A percentile compares a stretch with the other conserved stretches of the same genome.
These are phyloP conservation scores for Calonectria honghensis DNA, from an alignment of 2,329 filamentous ascomycete genomes.

Conservation along the genomic window DNA sequence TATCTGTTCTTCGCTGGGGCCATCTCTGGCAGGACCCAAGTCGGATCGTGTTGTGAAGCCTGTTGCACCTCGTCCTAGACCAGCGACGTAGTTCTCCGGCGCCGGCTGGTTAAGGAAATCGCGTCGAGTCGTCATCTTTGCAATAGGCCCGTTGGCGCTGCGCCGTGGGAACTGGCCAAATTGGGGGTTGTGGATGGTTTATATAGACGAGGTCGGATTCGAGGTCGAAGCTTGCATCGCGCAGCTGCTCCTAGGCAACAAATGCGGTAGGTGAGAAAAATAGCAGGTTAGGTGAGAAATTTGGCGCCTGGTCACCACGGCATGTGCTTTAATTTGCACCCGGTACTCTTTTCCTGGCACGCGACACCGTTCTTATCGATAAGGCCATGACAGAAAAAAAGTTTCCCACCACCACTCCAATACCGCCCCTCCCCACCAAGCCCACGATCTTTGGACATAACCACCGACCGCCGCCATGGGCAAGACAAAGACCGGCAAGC, in stretches of 20 bases:
- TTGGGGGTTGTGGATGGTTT: slow-evolving; percentile 26
- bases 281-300: slow-evolving; percentile 20
- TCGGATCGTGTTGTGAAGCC: slow-evolving; percentile 98
- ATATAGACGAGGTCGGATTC: slow-evolving; percentile 16
- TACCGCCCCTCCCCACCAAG: slow-evolving; percentile 49
- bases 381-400: slow-evolving; percentile 51
- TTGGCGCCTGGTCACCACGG: not conserved
- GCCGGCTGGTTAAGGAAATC: slow-evolving; percentile 93
- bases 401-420: slow-evolving; percentile 47
- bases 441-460: slow-evolving; percentile 37
- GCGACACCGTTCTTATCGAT: slow-evolving; percentile 44
- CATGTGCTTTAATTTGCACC: slow-evolving; percentile 10
- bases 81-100: slow-evolving; percentile 93
- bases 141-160: slow-evolving; percentile 44
- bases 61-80: slow-evolving; percentile 97
- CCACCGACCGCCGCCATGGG: slow-evolving; percentile 65
- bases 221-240: slow-evolving; percentile 35
- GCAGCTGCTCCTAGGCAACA: slow-evolving; percentile 35
- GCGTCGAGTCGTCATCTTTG: slow-evolving; percentile 76
- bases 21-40: slow-evolving; percentile 94
- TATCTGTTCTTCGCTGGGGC: slow-evolving; percentile 97
- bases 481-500: slow-evolving; percentile 72
- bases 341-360: slow-evolving; percentile 1
- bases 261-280: slow-evolving; percentile 27
- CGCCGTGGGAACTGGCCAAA: slow-evolving; percentile 27